Conservation (phyloP, 2,329 filamentous ascomycete species). For the Xylaria sp. region DNA sequence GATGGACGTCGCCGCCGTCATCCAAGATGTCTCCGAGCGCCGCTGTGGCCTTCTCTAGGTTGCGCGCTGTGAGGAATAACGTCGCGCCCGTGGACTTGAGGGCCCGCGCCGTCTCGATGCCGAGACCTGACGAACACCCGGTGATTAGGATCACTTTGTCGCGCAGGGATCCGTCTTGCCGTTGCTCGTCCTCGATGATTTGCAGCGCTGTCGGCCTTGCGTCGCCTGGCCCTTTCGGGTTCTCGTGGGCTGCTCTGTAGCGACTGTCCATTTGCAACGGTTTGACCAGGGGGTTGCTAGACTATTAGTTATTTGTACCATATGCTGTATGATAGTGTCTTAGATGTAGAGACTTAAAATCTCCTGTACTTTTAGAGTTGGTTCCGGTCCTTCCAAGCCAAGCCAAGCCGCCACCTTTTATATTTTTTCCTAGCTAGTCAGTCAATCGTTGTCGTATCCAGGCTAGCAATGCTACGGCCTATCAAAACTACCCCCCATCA, state of each 20-base stretch:
- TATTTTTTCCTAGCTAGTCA: neutral
- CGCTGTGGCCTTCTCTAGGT: slow-evolving; percentile 50
- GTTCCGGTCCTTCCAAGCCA: neutral
- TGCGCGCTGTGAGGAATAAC: slow-evolving; percentile 55
- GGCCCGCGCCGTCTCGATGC: slow-evolving; percentile 26
- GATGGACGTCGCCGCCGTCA: slow-evolving; percentile 5
- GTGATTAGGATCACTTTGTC: slow-evolving; percentile 33
- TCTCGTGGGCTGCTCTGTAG: slow-evolving; percentile 20
- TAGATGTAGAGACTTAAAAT: too few species aligned
- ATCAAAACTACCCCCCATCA: neutral
- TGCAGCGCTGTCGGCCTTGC: slow-evolving; percentile 30
- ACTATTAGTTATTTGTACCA: neutral
- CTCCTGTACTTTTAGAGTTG: neutral
- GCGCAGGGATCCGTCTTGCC: slow-evolving; percentile 18
- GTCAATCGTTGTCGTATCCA: neutral
- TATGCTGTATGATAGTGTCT: slow-evolving; percentile 1
- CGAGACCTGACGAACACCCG: slow-evolving; percentile 28
- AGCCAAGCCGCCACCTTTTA: slow-evolving; percentile 9
- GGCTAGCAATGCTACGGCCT: neutral
- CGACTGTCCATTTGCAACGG: slow-evolving; percentile 22
- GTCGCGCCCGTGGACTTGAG: slow-evolving; percentile 53
- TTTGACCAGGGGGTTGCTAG: neutral
- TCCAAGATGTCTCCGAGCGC: slow-evolving; percentile 44
- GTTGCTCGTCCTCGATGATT: slow-evolving; percentile 28
- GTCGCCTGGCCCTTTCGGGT: slow-evolving; percentile 31